Base-by-base conservation (phyloP, 2,329 filamentous ascomycete genomes). In the Teratosphaeria zuluensis region DNA sequence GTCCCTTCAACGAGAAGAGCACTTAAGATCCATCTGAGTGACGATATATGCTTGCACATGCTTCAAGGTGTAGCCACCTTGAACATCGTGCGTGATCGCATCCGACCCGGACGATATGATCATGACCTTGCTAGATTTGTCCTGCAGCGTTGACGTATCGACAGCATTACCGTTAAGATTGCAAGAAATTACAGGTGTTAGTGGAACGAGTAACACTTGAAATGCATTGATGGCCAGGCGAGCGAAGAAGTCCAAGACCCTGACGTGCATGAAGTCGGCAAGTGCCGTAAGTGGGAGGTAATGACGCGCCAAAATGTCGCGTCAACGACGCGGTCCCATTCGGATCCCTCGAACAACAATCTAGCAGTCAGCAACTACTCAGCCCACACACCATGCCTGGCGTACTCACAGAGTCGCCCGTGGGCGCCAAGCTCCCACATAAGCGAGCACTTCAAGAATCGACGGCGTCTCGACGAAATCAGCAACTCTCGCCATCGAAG, bases 401-500 rank as follows among this genome's bases (percentile, higher is more conserved):
- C 53, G 58, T 72, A 16, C 54, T 72, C 28, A 58, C 67, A 28
- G 63, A 70, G 56, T 54, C 67, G 48, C 62, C 66, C 12, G 57
- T 31, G 21, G 54, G 54, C 35, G 63, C 66, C 11, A 66, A 63
- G 52, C 69, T 75, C 52, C 75, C 77, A 28, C 70, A 66, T 56
- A 80, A 80, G 70, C 73, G 77, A 53, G 73, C 74, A 48, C 73
- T 80, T 63, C 70, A 75, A 61, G 78, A 80, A 62, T 73, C 73
- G 24, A 75, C 76, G 16, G 75, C 66, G 59, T 75, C 75, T 52
- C 74, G 75, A 60, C 71, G 71, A 42, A 80, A 79, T 62, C 70
- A 77, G 56, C 75, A 75, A 61, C 73, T 75, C 59, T 77, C 77
- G 64, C 76, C 84, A 1, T 76, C 83, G 56, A 97, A 97, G 80